phyloP scores from a whole-genome alignment of 164 flowering plant genomes.

The Magnolia officinalis region DNA sequence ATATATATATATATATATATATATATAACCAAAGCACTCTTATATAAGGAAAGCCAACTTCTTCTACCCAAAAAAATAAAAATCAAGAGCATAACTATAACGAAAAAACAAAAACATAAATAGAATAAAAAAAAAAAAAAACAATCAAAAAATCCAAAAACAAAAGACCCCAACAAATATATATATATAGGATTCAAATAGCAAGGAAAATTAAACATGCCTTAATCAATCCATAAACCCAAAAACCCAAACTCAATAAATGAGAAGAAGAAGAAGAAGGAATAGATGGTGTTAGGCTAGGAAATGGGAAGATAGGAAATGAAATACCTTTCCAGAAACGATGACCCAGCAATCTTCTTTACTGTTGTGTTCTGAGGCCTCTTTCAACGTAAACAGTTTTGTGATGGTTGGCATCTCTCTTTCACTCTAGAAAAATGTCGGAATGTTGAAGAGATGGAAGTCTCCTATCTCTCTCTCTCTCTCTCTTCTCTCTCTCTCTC shows the following conservation, averaged over 20 bases:
- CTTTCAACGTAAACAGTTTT: constrained; percentile 56
- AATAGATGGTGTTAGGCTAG: neutral
- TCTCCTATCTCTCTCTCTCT: neutral
- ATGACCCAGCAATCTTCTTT: constrained; percentile 77
- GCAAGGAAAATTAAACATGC: too few relatives aligned
- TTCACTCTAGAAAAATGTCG: neutral
- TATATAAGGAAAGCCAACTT: too few relatives aligned
- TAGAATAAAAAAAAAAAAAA: too few relatives aligned
- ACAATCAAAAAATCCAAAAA: too few relatives aligned
- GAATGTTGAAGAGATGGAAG: neutral
- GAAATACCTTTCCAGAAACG: constrained; percentile 71
- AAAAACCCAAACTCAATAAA: neutral
- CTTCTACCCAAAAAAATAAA: too few relatives aligned
- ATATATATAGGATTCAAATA: too few relatives aligned
- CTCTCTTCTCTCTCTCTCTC: neutral
- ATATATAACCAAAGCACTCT: too few relatives aligned
- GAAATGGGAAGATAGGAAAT: neutral
- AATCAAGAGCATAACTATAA: too few relatives aligned
- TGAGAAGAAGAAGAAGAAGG: neutral
- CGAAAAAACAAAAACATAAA: too few relatives aligned
- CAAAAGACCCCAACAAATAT: too few relatives aligned
- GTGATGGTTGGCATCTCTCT: constrained; percentile 63
- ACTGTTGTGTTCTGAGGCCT: constrained; percentile 58
- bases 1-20: too few relatives aligned
- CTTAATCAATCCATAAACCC: neutral